Evolutionary conservation across 805 yeast genomes (phyloP), one percentile per base, ranked within the genome.

Genomic region (Candida gorgasii): DNA sequence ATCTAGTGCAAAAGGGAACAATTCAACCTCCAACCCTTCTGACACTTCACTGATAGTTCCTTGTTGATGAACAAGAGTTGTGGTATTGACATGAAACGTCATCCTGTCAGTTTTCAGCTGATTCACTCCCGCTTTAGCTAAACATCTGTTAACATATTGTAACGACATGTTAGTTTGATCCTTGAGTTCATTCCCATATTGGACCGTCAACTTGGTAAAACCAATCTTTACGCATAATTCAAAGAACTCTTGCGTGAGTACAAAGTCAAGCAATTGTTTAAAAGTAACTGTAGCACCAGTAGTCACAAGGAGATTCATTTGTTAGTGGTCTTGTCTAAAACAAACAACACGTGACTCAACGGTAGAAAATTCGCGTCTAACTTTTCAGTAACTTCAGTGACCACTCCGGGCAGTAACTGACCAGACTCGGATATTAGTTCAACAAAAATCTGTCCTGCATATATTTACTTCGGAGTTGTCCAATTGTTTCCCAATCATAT

Each of bases 251-350:
- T 41, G 29, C 2, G 40, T 24, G 15, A 41, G 14, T 13, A 36
- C 35, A 14, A 41, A 41, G 3, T 30, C 36, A 1, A 92, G 61
- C 12, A 92, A 73, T 13, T 57, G 64, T 8, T 73, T 71, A 57
- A 92, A 92, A 0, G 95, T 84, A 15, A 86, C 90, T 0, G 97
- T 90, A 2, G 97, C 97, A 0, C 98, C 98, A 3, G 95, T 85
- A 0, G 95, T 84, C 4, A 90, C 83, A 24, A 90, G 65, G 12
- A 67, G 40, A 9, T 24, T 36, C 52, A 49, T 49, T 29, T 24
- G 13, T n/a, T 8, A 12, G 11, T 29, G 28, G n/a, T n/a, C n/a
- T n/a, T n/a, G n/a, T n/a, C n/a, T n/a, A n/a, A n/a, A n/a, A n/a
- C n/a, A n/a, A n/a, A n/a, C n/a, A n/a, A 22, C 24, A 22, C 24